Evolutionary conservation across 202 grass and related monocot species (phyloP).

Genomic region (Schoenoplectus tabernaemontani): DNA sequence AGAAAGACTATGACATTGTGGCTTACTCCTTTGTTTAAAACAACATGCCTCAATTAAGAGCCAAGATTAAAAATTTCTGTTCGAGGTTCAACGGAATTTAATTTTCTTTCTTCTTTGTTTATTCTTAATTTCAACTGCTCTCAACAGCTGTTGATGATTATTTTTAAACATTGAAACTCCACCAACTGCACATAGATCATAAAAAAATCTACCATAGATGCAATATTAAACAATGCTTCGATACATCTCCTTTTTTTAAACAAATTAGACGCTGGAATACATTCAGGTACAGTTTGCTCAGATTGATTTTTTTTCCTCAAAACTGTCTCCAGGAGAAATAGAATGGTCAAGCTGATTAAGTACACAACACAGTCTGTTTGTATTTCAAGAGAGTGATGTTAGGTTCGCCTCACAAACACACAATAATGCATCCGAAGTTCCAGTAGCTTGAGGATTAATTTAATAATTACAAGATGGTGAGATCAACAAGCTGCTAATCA

Average conservation of each 20-base stretch:
- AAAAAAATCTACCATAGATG: neutral
- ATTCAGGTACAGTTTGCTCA: neutral
- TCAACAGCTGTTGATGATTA: neutral
- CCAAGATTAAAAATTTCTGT: no score
- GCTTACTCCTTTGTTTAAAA: neutral
- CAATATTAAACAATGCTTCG: neutral
- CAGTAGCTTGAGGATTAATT: conserved; percentile 21
- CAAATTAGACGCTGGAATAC: neutral
- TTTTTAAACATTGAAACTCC: neutral
- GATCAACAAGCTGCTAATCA: conserved; percentile 25
- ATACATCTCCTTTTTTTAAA: neutral
- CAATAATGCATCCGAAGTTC: conserved; percentile 8
- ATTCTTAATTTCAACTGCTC: neutral
- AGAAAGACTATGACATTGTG: neutral
- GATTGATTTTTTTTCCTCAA: neutral
- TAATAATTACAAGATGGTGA: conserved; percentile 27
- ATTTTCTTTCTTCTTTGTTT: neutral
- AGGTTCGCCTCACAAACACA: neutral
- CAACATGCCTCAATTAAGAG: no score
- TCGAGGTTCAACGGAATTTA: neutral
- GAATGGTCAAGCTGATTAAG: neutral
- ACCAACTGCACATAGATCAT: neutral
- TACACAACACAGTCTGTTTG: neutral
- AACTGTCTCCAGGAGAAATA: no score
- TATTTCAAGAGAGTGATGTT: neutral